Conservation (phyloP, 345 rosid species). For the Lepidium africanum region DNA sequence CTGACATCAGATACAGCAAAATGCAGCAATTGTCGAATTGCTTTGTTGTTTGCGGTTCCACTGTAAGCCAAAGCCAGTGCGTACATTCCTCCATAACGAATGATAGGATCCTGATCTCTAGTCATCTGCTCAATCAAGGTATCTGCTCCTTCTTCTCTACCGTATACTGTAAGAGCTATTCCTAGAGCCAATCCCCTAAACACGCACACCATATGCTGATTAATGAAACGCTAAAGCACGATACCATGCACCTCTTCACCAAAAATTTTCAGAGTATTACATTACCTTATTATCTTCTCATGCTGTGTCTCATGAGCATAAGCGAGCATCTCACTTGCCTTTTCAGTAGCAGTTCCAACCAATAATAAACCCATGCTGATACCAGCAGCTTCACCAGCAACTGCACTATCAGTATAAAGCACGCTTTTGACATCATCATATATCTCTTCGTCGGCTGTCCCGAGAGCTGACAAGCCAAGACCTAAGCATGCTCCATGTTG, state of each 20-base stretch:
- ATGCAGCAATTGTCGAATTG: constrained; percentile 95
- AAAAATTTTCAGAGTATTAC: neutral
- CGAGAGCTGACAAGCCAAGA: constrained; percentile 96
- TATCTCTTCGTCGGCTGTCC: constrained; percentile 96
- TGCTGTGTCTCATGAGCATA: constrained; percentile 99
- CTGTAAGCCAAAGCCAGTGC: constrained; percentile 96
- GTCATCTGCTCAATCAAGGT: constrained; percentile 98
- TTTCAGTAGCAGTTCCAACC: constrained; percentile 99
- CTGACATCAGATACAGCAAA: constrained; percentile 99
- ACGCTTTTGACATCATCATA: constrained; percentile 85
- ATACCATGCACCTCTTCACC: neutral
- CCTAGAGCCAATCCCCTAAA: constrained; percentile 91
- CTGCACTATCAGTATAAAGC: constrained; percentile 89
- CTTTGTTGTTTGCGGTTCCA: constrained; percentile 98
- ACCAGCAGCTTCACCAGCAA: constrained; percentile 99
- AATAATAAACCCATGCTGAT: constrained; percentile 95
- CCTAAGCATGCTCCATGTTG: constrained; percentile 99
- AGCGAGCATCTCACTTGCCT: constrained; percentile 95
- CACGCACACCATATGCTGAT: neutral
- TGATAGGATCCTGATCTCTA: constrained; percentile 92
- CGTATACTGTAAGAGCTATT: constrained; percentile 94
- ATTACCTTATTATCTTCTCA: constrained; percentile 94
- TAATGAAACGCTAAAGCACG: neutral
- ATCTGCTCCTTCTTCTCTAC: constrained; percentile 99
- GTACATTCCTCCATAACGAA: constrained; percentile 99